Evolutionary conservation across 2,329 filamentous ascomycete species (phyloP).

Genomic region (Colletotrichum sp.): DNA sequence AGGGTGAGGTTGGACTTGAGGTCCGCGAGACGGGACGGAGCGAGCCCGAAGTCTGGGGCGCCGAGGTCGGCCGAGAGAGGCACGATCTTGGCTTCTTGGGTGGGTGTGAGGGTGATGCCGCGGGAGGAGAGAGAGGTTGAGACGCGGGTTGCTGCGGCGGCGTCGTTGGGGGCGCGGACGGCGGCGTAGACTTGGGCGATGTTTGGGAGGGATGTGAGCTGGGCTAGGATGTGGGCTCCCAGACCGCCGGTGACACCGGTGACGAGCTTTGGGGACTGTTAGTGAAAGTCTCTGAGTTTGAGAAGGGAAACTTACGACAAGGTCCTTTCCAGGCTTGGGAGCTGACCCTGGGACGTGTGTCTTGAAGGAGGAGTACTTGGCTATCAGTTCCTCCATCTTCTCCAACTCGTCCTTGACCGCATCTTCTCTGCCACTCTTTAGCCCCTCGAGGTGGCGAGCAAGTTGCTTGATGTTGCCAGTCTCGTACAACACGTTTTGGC

Average conservation of each 20-base stretch:
- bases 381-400: slow-evolving; percentile 36
- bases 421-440: background rate
- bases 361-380: slow-evolving; percentile 40
- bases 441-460: slow-evolving; percentile 30
- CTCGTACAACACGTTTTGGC: slow-evolving; percentile 45
- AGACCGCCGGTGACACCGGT: slow-evolving; percentile 68
- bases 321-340: slow-evolving; percentile 28
- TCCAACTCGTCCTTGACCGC: slow-evolving; percentile 26
- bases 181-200: slow-evolving; percentile 54
- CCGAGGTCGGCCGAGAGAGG: slow-evolving; percentile 46
- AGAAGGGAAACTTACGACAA: slow-evolving; percentile 30
- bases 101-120: slow-evolving; percentile 27
- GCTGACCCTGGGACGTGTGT: slow-evolving; percentile 23
- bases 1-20: slow-evolving; percentile 32
- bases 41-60: slow-evolving; percentile 43
- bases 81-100: slow-evolving; percentile 32
- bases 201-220: slow-evolving; percentile 62
- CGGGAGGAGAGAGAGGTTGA: slow-evolving; percentile 33
- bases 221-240: slow-evolving; percentile 61
- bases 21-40: slow-evolving; percentile 25
- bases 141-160: slow-evolving; percentile 33
- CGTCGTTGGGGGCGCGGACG: slow-evolving; percentile 47
- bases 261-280: slow-evolving; percentile 39
- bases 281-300: background rate
- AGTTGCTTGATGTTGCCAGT: slow-evolving; percentile 38